phyloP scores from a whole-genome alignment of 78 protist species.

The Dictyostelium brefeldianum region DNA sequence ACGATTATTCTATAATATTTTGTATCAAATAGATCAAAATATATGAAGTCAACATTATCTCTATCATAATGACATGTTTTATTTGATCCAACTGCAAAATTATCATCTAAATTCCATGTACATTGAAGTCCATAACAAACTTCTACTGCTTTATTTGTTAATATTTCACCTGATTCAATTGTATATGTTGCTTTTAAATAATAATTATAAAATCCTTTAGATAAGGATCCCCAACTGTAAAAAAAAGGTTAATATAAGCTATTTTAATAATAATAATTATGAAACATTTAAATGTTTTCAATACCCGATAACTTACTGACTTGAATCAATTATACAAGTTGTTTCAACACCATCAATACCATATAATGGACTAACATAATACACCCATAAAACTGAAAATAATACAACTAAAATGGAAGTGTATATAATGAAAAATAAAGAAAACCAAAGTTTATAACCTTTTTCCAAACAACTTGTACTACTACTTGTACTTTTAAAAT shows the following conservation, averaged over 20 bases:
- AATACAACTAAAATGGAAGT: neutral
- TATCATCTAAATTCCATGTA: neutral
- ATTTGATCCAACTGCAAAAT: neutral
- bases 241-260: no score
- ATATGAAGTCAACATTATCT: neutral
- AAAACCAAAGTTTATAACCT: no score
- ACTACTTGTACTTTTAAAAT: no score
- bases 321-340: neutral
- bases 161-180: neutral
- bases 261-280: no score
- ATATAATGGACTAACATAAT: neutral
- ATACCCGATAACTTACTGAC: neutral
- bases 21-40: neutral
- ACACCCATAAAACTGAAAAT: neutral
- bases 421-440: neutral
- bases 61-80: conserved; percentile 19
- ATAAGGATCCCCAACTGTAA: no score
- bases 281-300: no score
- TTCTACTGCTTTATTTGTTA: neutral
- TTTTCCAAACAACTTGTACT: no score
- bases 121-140: neutral
- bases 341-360: neutral
- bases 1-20: neutral
- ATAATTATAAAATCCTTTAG: no score
- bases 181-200: neutral